These are phyloP conservation scores for Mycosarcoma mackinlayi DNA, from an alignment of 1,284 basidiomycete species.

Conservation along the genomic window DNA sequence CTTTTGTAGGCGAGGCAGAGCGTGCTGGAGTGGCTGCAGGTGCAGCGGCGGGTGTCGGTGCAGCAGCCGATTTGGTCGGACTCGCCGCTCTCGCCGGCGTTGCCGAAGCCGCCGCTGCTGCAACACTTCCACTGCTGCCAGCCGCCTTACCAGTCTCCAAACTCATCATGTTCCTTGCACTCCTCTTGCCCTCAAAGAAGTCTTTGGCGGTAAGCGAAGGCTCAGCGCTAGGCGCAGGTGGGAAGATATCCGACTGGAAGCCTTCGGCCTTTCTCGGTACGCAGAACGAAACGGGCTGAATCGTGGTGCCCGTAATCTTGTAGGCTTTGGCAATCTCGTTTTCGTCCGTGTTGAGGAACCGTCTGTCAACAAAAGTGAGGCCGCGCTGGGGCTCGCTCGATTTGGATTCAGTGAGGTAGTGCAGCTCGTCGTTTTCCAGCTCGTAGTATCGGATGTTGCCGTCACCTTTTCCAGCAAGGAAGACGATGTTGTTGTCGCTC, in stretches of 20 bases:
- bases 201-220: conserved; percentile 83
- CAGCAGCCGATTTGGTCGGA: conserved; percentile 20
- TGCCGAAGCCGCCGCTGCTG: conserved; percentile 8
- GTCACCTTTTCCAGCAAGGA: conserved; percentile 78
- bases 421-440: conserved; percentile 85
- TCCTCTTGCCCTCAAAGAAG: conserved; percentile 78
- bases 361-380: conserved; percentile 92
- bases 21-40: conserved; percentile 16
- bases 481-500: conserved; percentile 81
- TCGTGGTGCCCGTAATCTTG: conserved; percentile 80
- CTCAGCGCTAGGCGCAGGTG: conserved; percentile 84
- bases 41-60: conserved; percentile 6
- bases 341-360: conserved; percentile 84
- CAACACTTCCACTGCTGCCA: conserved; percentile 19
- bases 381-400: conserved; percentile 92
- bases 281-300: conserved; percentile 92
- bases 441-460: conserved; percentile 76
- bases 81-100: conserved; percentile 18
- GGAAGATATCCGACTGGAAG: conserved; percentile 95
- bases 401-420: conserved; percentile 79
- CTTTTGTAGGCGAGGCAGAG: conserved; percentile 24
- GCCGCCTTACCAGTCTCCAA: conserved; percentile 68
- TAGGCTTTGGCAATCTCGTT: conserved; percentile 96
- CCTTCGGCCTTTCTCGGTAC: conserved; percentile 90
- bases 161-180: conserved; percentile 74